phyloP scores from a whole-genome alignment of 495 filamentous ascomycete species.

The Xylaria sp. region DNA sequence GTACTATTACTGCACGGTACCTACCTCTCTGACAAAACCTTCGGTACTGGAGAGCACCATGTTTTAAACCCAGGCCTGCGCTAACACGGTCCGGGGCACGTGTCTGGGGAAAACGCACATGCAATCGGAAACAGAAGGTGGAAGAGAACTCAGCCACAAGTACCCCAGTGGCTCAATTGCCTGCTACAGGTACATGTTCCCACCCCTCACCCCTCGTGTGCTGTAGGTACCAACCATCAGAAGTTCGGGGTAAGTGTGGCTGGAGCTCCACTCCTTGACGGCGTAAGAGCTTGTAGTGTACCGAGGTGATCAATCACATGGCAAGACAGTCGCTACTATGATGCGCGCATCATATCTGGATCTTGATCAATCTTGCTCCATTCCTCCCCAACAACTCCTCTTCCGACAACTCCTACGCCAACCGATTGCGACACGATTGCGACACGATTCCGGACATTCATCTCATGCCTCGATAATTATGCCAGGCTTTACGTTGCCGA shows the following conservation, averaged over 20 bases:
- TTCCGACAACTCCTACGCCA: neutral
- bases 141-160: neutral
- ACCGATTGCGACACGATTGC: neutral
- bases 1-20: too few species aligned
- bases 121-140: neutral
- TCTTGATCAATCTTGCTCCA: neutral
- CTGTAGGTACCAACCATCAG: neutral
- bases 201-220: too few species aligned
- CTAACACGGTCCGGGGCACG: conserved; percentile 12
- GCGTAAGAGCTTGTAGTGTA: conserved; percentile 7
- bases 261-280: neutral
- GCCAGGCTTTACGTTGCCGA: conserved; percentile 20
- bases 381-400: neutral
- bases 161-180: neutral
- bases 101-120: conserved; percentile 19
- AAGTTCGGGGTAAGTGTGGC: conserved; percentile 4
- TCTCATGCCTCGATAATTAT: conserved; percentile 18
- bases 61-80: neutral
- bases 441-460: neutral
- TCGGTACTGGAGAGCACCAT: neutral
- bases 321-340: conserved; percentile 10
- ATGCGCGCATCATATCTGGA: conserved; percentile 4
- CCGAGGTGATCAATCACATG: conserved; percentile 30
- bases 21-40: neutral
- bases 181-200: neutral